A percentile compares a stretch with the other conserved stretches of the same genome.
Conservation (phyloP, 805 yeast species). For the Lachancea sp. region DNA sequence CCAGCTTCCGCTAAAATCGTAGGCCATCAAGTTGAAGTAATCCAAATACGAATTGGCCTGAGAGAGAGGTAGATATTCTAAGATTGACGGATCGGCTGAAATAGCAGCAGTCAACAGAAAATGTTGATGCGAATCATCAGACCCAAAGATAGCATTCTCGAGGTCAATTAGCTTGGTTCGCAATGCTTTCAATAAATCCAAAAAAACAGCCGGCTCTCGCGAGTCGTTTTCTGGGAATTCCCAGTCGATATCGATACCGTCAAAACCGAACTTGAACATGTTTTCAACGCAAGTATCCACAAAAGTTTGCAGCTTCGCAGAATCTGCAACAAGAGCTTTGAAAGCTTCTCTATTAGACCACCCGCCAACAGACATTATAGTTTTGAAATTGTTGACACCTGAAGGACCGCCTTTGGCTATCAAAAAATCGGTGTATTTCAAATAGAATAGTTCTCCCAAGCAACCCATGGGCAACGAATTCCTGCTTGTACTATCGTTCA, state of each 20-base stretch:
- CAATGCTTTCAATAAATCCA: slow-evolving; percentile 38
- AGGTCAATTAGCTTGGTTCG: slow-evolving; percentile 36
- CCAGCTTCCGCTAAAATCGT: slow-evolving; percentile 84
- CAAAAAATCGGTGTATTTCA: slow-evolving; percentile 34
- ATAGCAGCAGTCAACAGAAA: slow-evolving; percentile 65
- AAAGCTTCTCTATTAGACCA: slow-evolving; percentile 51
- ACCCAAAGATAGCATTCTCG: slow-evolving; percentile 28
- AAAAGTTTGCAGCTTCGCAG: slow-evolving; percentile 39
- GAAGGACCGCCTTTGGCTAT: slow-evolving; percentile 5
- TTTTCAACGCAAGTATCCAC: slow-evolving; percentile 42
- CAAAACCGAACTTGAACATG: slow-evolving; percentile 57
- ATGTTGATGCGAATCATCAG: slow-evolving; percentile 14
- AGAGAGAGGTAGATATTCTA: slow-evolving; percentile 38
- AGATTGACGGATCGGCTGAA: slow-evolving; percentile 54
- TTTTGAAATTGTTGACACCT: slow-evolving; percentile 38
- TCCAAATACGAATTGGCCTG: slow-evolving; percentile 55
- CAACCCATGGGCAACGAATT: slow-evolving; percentile 37
- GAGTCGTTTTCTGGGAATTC: slow-evolving; percentile 60
- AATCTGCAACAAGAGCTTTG: slow-evolving; percentile 38
- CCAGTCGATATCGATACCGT: slow-evolving; percentile 94
- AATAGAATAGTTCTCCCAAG: slow-evolving; percentile 41
- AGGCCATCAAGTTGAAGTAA: slow-evolving; percentile 86
- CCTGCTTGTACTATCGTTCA: not conserved
- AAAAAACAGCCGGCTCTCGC: slow-evolving; percentile 40
- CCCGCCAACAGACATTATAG: slow-evolving; percentile 81